A percentile compares a stretch with the other conserved stretches of the same genome.
phyloP scores from a whole-genome alignment of 495 filamentous ascomycete species.

The Apodospora peruviana region DNA sequence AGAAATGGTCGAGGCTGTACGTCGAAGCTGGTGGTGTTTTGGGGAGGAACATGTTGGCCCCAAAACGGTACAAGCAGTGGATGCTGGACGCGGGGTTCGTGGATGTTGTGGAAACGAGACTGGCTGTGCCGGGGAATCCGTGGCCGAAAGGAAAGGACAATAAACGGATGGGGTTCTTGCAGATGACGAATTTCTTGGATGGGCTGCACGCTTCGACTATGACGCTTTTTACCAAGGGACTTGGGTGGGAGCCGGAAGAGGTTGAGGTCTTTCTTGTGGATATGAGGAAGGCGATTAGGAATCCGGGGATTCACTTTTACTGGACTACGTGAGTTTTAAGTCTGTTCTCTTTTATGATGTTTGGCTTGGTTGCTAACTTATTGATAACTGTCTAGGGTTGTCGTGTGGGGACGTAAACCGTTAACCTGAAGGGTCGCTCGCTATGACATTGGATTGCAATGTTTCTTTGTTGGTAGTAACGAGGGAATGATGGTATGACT shows the following conservation, averaged over 20 bases:
- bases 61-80: conserved; percentile 17
- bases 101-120: conserved; percentile 36
- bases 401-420: background rate
- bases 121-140: conserved; percentile 44
- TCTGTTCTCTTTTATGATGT: background rate
- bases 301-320: conserved; percentile 45
- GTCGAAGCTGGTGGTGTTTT: conserved; percentile 15
- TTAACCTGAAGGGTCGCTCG: too few species aligned
- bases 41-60: conserved; percentile 16
- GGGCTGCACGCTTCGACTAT: conserved; percentile 44
- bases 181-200: conserved; percentile 24
- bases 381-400: background rate
- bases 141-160: conserved; percentile 44
- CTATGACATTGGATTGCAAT: too few species aligned
- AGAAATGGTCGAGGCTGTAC: conserved; percentile 20
- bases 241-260: conserved; percentile 43
- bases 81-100: conserved; percentile 35
- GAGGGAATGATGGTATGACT: too few species aligned
- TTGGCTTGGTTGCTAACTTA: background rate
- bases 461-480: too few species aligned
- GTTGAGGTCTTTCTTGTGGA: conserved; percentile 49
- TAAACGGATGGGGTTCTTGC: conserved; percentile 44
- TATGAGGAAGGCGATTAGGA: conserved; percentile 45
- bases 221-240: conserved; percentile 44
- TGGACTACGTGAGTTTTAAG: conserved; percentile 38